Percentiles rank a stretch among this genome's conserved stretches.
Conservation (phyloP, 1,139 yeast genomes). For the Taphrina communis region DNA sequence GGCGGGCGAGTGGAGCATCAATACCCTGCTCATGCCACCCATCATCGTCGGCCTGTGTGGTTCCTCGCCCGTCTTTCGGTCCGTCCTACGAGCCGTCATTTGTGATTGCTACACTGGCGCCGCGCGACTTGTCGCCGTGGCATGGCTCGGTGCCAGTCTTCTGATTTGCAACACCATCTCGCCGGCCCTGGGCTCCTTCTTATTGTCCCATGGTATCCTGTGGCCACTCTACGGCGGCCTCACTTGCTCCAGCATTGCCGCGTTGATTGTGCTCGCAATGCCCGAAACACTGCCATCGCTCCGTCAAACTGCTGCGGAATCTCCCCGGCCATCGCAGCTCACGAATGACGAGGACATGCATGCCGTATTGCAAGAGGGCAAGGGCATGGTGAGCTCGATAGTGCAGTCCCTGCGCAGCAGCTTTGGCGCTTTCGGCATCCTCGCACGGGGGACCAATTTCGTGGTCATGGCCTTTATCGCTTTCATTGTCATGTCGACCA, state of each 20-base stretch:
- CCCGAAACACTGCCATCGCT: slow-evolving; percentile 11
- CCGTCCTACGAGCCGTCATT: slow-evolving; percentile 1
- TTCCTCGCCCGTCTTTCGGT: slow-evolving; percentile 5
- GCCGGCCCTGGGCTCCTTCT: slow-evolving; percentile 7
- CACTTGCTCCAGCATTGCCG: background rate
- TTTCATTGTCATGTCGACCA: background rate
- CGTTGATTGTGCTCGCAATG: background rate
- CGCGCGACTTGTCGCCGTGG: slow-evolving; percentile 13
- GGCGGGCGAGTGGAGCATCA: slow-evolving; percentile 18
- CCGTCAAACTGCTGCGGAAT: background rate
- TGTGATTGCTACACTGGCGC: slow-evolving; percentile 18
- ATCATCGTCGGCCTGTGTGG: slow-evolving; percentile 20
- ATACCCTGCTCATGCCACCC: slow-evolving; percentile 12
- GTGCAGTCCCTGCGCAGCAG: background rate
- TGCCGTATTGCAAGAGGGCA: slow-evolving; percentile 1
- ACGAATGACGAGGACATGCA: slow-evolving; percentile 20
- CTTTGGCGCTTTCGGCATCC: slow-evolving; percentile 2
- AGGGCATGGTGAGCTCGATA: background rate
- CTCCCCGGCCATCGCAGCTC: background rate
- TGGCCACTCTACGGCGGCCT: slow-evolving; percentile 13
- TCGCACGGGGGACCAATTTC: slow-evolving; percentile 7
- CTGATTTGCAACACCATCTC: background rate
- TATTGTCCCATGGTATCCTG: background rate
- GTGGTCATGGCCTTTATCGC: slow-evolving; percentile 7
- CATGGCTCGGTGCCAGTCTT: background rate